phyloP scores from a whole-genome alignment of 1,284 basidiomycete species.

The Papiliotrema terrestris region DNA sequence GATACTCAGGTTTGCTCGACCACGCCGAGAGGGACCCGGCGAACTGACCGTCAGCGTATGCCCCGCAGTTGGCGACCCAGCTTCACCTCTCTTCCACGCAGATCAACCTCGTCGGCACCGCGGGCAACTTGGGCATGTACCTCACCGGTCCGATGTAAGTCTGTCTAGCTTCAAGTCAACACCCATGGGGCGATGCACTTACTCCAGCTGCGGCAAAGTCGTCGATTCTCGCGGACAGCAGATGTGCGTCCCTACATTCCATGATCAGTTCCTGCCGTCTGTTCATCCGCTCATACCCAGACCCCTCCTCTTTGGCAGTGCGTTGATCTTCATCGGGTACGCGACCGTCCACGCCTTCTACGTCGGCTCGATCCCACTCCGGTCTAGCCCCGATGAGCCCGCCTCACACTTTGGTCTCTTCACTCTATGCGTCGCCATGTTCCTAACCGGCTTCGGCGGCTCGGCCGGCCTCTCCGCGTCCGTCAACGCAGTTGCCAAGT shows the following conservation, averaged over 20 bases:
- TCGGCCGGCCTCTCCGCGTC: constrained; percentile 42
- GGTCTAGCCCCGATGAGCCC: not conserved
- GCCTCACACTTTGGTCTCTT: constrained; percentile 24
- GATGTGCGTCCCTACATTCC: constrained; percentile 39
- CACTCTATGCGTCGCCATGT: constrained; percentile 38
- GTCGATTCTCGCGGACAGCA: constrained; percentile 63
- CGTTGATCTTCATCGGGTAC: constrained; percentile 62
- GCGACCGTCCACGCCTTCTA: constrained; percentile 63
- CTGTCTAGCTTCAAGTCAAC: not conserved
- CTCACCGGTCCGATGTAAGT: constrained; percentile 28
- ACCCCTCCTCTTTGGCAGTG: constrained; percentile 50
- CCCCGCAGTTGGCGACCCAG: constrained; percentile 68
- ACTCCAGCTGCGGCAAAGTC: constrained; percentile 62
- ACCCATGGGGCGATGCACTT: not conserved
- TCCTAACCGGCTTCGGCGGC: constrained; percentile 43
- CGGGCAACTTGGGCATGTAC: constrained; percentile 48
- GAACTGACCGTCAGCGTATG: constrained; percentile 58
- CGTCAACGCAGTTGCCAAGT: constrained; percentile 49
- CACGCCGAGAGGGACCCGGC: no score
- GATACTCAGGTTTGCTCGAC: constrained; percentile 44
- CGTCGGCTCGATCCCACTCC: constrained; percentile 35
- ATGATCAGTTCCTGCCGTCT: no score
- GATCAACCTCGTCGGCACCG: constrained; percentile 63
- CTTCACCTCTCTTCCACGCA: constrained; percentile 70
- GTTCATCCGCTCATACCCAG: constrained; percentile 10